A percentile compares a stretch with the other conserved stretches of the same genome.
phyloP scores from a whole-genome alignment of 345 rosid genomes.

The Raphanus sativus region DNA sequence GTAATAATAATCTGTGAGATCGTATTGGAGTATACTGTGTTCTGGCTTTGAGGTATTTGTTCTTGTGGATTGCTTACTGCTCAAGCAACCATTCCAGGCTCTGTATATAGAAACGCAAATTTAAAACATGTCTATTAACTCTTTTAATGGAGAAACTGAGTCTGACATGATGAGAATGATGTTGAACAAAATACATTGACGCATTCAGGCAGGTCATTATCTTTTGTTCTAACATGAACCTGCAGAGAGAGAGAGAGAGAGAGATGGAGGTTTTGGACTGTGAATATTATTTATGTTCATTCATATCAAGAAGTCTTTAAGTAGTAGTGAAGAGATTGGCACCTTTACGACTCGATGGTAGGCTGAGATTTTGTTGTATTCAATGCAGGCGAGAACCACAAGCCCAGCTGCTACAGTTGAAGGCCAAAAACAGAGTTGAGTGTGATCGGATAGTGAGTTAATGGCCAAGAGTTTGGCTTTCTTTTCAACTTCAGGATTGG shows the following conservation, averaged over 20 bases:
- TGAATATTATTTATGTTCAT: neutral
- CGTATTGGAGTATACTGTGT: conserved; percentile 25
- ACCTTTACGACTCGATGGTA: conserved; percentile 68
- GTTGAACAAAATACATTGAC: conserved; percentile 48
- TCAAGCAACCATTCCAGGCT: conserved; percentile 65
- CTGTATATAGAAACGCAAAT: conserved; percentile 43
- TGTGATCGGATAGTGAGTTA: conserved; percentile 62
- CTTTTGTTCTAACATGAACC: conserved; percentile 74
- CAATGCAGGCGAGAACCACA: conserved; percentile 63
- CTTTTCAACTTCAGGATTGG: conserved; percentile 59
- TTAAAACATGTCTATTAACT: neutral
- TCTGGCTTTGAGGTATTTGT: neutral
- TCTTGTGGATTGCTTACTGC: conserved; percentile 19
- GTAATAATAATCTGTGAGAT: conserved; percentile 29
- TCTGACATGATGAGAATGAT: neutral
- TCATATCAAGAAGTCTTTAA: neutral
- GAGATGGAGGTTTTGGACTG: neutral
- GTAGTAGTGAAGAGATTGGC: neutral
- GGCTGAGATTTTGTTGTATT: conserved; percentile 45
- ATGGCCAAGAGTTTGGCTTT: conserved; percentile 68
- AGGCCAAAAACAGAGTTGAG: conserved; percentile 81
- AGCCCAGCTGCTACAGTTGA: conserved; percentile 83
- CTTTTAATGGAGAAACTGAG: neutral
- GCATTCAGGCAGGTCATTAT: conserved; percentile 73
- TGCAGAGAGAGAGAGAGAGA: conserved; percentile 34